phyloP scores from a whole-genome alignment of 2,329 filamentous ascomycete species.

The Cladophialophora carrionii region DNA sequence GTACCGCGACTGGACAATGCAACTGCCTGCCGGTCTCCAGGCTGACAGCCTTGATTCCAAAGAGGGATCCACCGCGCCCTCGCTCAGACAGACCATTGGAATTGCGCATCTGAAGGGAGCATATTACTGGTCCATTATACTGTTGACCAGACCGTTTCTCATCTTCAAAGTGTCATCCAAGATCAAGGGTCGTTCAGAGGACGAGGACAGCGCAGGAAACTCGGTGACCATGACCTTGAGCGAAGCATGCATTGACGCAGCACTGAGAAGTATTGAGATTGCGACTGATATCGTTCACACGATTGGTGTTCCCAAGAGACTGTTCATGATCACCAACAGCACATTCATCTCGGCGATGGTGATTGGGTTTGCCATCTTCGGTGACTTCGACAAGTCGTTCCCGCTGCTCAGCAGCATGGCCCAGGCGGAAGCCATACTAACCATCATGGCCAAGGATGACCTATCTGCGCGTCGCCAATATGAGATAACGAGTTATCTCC shows the following conservation, averaged over 20 bases:
- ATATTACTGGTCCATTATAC: conserved; percentile 60
- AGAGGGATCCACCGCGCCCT: conserved; percentile 40
- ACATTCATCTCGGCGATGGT: conserved; percentile 38
- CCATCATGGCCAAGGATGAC: conserved; percentile 37
- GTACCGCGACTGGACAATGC: conserved; percentile 49
- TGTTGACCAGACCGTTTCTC: conserved; percentile 58
- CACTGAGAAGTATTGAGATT: conserved; percentile 43
- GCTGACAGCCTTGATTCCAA: conserved; percentile 47
- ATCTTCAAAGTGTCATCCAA: conserved; percentile 54
- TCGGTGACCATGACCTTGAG: conserved; percentile 38
- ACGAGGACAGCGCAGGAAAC: conserved; percentile 28
- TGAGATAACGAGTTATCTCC: conserved; percentile 48
- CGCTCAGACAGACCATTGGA: conserved; percentile 46
- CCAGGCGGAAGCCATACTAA: conserved; percentile 37
- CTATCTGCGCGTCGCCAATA: conserved; percentile 35
- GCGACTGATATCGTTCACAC: conserved; percentile 38
- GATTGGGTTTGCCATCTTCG: conserved; percentile 39
- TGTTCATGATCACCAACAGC: conserved; percentile 38
- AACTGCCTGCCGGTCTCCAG: conserved; percentile 52
- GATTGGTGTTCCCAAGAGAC: conserved; percentile 34
- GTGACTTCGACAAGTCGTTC: conserved; percentile 39
- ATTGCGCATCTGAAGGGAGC: conserved; percentile 56
- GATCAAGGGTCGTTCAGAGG: conserved; percentile 31
- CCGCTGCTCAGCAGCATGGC: conserved; percentile 38
- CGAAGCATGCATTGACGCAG: conserved; percentile 52